Conservation (phyloP, 1,139 yeast species). For the Candida frijolesensis region DNA sequence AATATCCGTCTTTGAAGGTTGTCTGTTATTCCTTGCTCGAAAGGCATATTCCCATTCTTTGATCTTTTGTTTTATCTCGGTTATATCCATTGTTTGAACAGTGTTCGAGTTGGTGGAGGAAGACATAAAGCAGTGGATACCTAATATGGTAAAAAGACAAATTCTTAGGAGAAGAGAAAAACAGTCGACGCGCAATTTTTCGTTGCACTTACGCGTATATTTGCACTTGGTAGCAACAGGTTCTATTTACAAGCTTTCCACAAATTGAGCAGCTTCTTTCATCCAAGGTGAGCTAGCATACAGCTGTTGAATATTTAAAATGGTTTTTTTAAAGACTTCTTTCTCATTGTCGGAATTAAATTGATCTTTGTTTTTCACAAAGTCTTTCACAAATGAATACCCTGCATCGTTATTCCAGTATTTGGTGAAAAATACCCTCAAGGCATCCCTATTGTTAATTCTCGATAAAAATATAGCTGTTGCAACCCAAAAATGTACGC, state of each 20-base stretch:
- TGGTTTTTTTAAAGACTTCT: slow-evolving; percentile 24
- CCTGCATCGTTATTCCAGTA: slow-evolving; percentile 31
- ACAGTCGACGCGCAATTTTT: not conserved
- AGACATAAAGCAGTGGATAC: not conserved
- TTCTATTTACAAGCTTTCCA: slow-evolving; percentile 12
- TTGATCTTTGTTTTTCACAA: slow-evolving; percentile 16
- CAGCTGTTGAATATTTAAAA: slow-evolving; percentile 19
- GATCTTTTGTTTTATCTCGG: slow-evolving; percentile 43
- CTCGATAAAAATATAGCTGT: slow-evolving; percentile 37
- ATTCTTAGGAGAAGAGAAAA: not conserved
- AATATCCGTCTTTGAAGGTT: slow-evolving; percentile 58
- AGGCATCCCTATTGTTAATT: slow-evolving; percentile 30
- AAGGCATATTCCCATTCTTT: slow-evolving; percentile 68
- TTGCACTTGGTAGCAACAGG: not conserved
- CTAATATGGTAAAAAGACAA: not conserved
- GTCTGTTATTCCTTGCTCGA: slow-evolving; percentile 39
- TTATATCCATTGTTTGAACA: slow-evolving; percentile 8
- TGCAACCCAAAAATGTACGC: slow-evolving; percentile 34
- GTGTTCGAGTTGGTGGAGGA: not conserved
- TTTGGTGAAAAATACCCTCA: slow-evolving; percentile 31
- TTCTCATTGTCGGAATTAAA: slow-evolving; percentile 26
- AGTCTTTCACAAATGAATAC: slow-evolving; percentile 27
- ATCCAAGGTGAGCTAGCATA: slow-evolving; percentile 12
- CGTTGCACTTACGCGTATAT: slow-evolving; percentile 5
- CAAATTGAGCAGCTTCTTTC: slow-evolving; percentile 16